These are phyloP conservation scores for Senecio squalidus DNA, from an alignment of 140 eudicot genomes.

Conservation along the genomic window DNA sequence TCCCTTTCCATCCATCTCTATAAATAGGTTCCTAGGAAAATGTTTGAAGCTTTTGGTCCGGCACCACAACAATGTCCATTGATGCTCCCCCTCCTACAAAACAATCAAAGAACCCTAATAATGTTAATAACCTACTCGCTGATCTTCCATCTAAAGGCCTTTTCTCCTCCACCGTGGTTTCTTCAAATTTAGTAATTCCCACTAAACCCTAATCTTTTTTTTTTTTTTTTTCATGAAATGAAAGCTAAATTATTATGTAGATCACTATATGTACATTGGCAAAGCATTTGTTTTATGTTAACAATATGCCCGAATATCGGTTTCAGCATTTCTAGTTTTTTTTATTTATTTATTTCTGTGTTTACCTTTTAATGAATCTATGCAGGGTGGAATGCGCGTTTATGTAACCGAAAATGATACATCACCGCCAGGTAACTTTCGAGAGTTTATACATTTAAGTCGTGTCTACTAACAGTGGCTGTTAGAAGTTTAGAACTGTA, in stretches of 20 bases:
- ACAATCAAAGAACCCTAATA: conserved; percentile 19
- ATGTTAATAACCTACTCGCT: conserved; percentile 39
- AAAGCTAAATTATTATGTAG: too few species aligned
- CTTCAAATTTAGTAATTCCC: conserved; percentile 44
- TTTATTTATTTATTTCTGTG: background rate
- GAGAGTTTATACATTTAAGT: background rate
- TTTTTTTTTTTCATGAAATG: too few species aligned
- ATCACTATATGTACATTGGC: too few species aligned
- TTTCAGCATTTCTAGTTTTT: background rate
- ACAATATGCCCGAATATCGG: background rate
- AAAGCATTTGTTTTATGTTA: background rate
- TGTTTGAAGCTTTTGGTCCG: too few species aligned
- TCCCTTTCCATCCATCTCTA: too few species aligned
- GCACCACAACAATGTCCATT: too few species aligned
- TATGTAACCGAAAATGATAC: conserved; percentile 74
- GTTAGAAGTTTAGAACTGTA: background rate
- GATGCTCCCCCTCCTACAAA: too few species aligned
- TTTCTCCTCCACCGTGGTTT: conserved; percentile 52
- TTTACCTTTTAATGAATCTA: background rate
- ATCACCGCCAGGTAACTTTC: conserved; percentile 68
- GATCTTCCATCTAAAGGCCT: conserved; percentile 75
- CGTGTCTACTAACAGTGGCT: background rate
- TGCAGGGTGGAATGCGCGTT: conserved; percentile 80
- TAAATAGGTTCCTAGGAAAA: too few species aligned
- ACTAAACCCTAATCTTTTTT: conserved; percentile 18